Evolutionary conservation across 305 asterid species (phyloP).

Genomic region (Salvia sclarea): DNA sequence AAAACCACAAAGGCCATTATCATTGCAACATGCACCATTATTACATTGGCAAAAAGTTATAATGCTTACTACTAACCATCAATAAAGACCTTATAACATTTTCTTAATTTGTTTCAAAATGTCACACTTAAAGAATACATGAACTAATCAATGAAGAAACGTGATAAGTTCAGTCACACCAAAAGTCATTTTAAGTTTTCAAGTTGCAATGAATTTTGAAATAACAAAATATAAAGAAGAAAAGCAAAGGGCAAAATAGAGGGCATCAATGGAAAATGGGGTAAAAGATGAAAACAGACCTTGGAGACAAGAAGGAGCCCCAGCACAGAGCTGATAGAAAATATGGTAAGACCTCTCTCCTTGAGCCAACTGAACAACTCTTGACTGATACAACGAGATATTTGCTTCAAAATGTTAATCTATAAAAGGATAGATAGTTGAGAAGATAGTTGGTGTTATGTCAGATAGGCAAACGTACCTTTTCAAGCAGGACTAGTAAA

Average conservation of each 20-base stretch:
- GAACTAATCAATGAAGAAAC: constrained; percentile 24
- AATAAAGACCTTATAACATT: not conserved
- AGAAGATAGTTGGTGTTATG: constrained; percentile 21
- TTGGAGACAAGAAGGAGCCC: constrained; percentile 79
- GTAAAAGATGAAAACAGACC: constrained; percentile 49
- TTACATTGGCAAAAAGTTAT: not conserved
- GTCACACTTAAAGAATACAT: constrained; percentile 1
- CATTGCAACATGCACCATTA: not conserved
- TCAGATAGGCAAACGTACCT: constrained; percentile 39
- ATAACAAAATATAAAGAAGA: not conserved
- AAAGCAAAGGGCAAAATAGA: constrained; percentile 21
- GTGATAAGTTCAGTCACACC: constrained; percentile 16
- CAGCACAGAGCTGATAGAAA: constrained; percentile 95
- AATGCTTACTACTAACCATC: not conserved
- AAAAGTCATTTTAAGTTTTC: constrained; percentile 15
- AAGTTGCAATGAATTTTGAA: not conserved
- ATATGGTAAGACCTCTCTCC: constrained; percentile 93
- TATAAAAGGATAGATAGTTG: constrained; percentile 22
- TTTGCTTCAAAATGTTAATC: constrained; percentile 39
- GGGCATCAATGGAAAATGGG: constrained; percentile 16
- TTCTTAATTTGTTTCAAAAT: not conserved
- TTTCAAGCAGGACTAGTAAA: constrained; percentile 51
- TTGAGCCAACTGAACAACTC: constrained; percentile 76
- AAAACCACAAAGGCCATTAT: not conserved
- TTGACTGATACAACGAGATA: constrained; percentile 67